These are phyloP conservation scores for Lentinula detonsa DNA, from an alignment of 768 basidiomycete species.

Conservation along the genomic window DNA sequence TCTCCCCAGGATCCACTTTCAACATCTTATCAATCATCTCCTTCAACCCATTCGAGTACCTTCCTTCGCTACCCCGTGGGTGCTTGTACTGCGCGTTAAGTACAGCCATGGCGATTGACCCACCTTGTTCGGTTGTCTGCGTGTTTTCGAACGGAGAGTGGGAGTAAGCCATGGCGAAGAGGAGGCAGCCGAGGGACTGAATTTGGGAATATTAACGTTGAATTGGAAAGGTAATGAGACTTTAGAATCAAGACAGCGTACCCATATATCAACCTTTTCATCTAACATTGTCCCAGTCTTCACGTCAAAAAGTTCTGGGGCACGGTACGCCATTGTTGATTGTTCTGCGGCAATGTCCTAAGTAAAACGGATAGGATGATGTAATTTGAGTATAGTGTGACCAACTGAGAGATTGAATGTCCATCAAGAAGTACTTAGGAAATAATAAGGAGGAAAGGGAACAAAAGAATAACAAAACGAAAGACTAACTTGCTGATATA, in stretches of 20 bases:
- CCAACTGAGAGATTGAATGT: too few species aligned
- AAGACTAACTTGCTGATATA: slow-evolving; percentile 72
- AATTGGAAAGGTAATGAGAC: not conserved
- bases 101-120: slow-evolving; percentile 97
- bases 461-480: not conserved
- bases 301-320: slow-evolving; percentile 96
- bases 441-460: not conserved
- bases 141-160: slow-evolving; percentile 95
- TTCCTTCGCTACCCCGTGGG: slow-evolving; percentile 51
- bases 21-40: slow-evolving; percentile 83
- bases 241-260: slow-evolving; percentile 27
- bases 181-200: slow-evolving; percentile 91
- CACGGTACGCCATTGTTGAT: slow-evolving; percentile 97
- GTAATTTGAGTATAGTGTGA: not conserved
- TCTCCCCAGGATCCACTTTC: slow-evolving; percentile 71
- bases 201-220: not conserved
- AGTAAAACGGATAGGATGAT: not conserved
- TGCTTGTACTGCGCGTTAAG: slow-evolving; percentile 91
- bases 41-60: slow-evolving; percentile 42
- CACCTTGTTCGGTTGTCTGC: slow-evolving; percentile 90
- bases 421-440: too few species aligned
- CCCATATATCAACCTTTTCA: slow-evolving; percentile 97
- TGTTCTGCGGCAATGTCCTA: slow-evolving; percentile 96
- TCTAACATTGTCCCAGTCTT: slow-evolving; percentile 84
- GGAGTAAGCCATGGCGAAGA: slow-evolving; percentile 91